Evolutionary conservation across 805 yeast species (phyloP).

Genomic region (Candida palmyrensis): DNA sequence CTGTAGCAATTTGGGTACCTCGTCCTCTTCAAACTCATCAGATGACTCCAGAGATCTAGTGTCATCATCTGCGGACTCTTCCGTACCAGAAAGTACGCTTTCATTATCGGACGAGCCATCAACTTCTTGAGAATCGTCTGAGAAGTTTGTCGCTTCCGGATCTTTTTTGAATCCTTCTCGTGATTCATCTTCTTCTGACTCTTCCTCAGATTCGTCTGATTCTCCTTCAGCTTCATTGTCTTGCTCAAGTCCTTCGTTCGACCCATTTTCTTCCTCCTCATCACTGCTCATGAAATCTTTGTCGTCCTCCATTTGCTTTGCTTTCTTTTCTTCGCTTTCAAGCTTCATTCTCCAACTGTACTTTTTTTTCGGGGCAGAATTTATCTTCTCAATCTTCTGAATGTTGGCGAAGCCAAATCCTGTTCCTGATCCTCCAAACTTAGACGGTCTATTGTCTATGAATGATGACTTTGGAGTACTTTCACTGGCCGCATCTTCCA

Average conservation of each 20-base stretch:
- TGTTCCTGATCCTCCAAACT: constrained; percentile 54
- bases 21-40: constrained; percentile 22
- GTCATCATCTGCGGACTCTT: constrained; percentile 22
- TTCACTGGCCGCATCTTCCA: constrained; percentile 13
- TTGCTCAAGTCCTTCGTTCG: constrained; percentile 18
- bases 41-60: constrained; percentile 27
- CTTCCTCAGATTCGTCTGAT: constrained; percentile 12
- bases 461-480: constrained; percentile 35
- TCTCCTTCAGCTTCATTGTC: constrained; percentile 14
- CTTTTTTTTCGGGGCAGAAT: constrained; percentile 35
- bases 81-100: constrained; percentile 24
- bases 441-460: constrained; percentile 66
- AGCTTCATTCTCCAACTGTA: constrained; percentile 65
- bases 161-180: constrained; percentile 8
- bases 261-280: constrained; percentile 18
- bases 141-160: constrained; percentile 4
- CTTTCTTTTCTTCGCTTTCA: constrained; percentile 34
- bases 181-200: constrained; percentile 16
- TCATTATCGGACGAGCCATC: constrained; percentile 23
- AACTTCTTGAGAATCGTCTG: too few relatives aligned
- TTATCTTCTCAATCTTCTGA: constrained; percentile 37
- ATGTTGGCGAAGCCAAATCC: constrained; percentile 67
- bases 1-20: constrained; percentile 26
- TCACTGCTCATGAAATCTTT: constrained; percentile 47
- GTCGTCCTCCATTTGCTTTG: constrained; percentile 50